A percentile compares a stretch with the other conserved stretches of the same genome.
Evolutionary conservation across 2,329 filamentous ascomycete genomes (phyloP).

Genomic region (Microthyrium microscopicum): DNA sequence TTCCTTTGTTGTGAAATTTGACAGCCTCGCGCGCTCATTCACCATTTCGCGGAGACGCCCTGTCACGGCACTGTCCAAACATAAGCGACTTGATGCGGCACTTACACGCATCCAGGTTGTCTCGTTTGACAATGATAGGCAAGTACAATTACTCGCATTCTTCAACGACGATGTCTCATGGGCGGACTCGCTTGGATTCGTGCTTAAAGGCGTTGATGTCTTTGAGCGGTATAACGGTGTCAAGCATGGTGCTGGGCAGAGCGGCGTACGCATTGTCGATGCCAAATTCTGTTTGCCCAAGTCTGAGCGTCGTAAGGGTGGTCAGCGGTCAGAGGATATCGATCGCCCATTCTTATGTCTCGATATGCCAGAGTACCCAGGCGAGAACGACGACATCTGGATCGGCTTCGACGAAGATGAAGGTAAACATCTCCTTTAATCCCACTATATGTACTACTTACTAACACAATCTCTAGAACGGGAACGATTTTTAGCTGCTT

Average conservation of each 20-base stretch:
- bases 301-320: slow-evolving; percentile 29
- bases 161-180: slow-evolving; percentile 80
- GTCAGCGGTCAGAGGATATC: slow-evolving; percentile 37
- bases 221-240: slow-evolving; percentile 47
- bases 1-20: slow-evolving; percentile 49
- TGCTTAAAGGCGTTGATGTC: slow-evolving; percentile 66
- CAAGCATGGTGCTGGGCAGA: slow-evolving; percentile 33
- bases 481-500: slow-evolving; percentile 27
- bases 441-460: not conserved
- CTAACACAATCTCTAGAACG: slow-evolving; percentile 19
- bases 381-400: slow-evolving; percentile 82
- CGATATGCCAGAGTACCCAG: slow-evolving; percentile 75
- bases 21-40: slow-evolving; percentile 48
- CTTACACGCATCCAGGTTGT: slow-evolving; percentile 67
- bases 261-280: slow-evolving; percentile 64
- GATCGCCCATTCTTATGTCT: slow-evolving; percentile 65
- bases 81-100: slow-evolving; percentile 73
- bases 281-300: slow-evolving; percentile 74
- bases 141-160: slow-evolving; percentile 66
- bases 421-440: slow-evolving; percentile 36
- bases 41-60: slow-evolving; percentile 70
- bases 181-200: slow-evolving; percentile 77
- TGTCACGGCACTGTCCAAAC: slow-evolving; percentile 60
- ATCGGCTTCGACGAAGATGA: slow-evolving; percentile 67
- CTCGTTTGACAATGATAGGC: slow-evolving; percentile 34